Percentiles rank a stretch among this genome's conserved stretches.
phyloP scores from a whole-genome alignment of 129 eudicot genomes.

The Flaveria sonorensis region DNA sequence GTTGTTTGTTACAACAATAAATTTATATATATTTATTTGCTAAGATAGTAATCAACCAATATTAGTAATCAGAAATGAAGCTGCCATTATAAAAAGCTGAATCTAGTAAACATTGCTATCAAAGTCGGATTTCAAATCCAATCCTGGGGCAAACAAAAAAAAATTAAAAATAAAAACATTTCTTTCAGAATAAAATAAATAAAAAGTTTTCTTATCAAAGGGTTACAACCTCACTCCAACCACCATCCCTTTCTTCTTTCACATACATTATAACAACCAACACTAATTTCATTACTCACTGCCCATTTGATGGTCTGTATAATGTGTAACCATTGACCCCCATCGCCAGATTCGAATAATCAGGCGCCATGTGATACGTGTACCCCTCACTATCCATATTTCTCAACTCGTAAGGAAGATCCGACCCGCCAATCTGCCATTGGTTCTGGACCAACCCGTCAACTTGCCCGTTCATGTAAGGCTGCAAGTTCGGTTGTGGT shows the following conservation, averaged over 20 bases:
- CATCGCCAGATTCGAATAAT: slow-evolving; percentile 51
- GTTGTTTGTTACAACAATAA: too few species aligned
- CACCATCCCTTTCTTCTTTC: slow-evolving; percentile 33
- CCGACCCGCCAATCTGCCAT: slow-evolving; percentile 78
- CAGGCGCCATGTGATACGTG: slow-evolving; percentile 44
- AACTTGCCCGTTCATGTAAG: slow-evolving; percentile 56
- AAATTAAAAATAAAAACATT: neutral
- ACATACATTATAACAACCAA: slow-evolving; percentile 57
- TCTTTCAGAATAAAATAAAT: slow-evolving; percentile 46
- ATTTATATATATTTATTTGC: too few species aligned
- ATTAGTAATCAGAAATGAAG: neutral
- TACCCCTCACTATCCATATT: slow-evolving; percentile 54
- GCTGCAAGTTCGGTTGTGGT: slow-evolving; percentile 48
- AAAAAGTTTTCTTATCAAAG: slow-evolving; percentile 41
- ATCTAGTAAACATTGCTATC: slow-evolving; percentile 30
- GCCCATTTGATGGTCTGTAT: slow-evolving; percentile 76
- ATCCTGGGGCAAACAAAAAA: slow-evolving; percentile 6
- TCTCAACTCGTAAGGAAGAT: slow-evolving; percentile 44
- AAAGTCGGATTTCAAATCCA: slow-evolving; percentile 27
- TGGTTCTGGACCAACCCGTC: slow-evolving; percentile 62
- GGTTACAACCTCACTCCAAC: slow-evolving; percentile 61
- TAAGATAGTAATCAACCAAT: too few species aligned
- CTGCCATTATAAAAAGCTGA: slow-evolving; percentile 20
- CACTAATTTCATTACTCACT: slow-evolving; percentile 39
- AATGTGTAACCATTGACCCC: slow-evolving; percentile 68